phyloP scores from a whole-genome alignment of 2,329 filamentous ascomycete genomes.

The Xylariaceae sp. region DNA sequence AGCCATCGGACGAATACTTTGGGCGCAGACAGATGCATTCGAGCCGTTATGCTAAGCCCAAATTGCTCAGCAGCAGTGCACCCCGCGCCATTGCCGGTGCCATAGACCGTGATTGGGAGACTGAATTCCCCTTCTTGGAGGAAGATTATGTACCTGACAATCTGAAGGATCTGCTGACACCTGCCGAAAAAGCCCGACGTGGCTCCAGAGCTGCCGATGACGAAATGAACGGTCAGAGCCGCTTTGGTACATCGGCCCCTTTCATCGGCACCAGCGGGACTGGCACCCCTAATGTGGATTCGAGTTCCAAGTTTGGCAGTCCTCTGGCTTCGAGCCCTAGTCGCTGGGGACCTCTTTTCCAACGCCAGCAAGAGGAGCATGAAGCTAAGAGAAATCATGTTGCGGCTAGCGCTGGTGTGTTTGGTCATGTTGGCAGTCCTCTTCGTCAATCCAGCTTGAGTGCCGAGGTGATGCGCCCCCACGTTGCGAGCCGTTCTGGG shows the following conservation, averaged over 20 bases:
- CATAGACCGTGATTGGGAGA: constrained; percentile 62
- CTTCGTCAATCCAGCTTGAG: constrained; percentile 60
- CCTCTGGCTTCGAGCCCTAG: constrained; percentile 57
- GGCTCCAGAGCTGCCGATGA: constrained; percentile 57
- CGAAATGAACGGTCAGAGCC: constrained; percentile 36
- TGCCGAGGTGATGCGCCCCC: constrained; percentile 45
- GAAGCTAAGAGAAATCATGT: constrained; percentile 42
- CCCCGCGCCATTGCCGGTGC: constrained; percentile 60
- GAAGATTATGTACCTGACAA: constrained; percentile 82
- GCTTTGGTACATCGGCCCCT: constrained; percentile 33
- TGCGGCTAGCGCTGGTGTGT: constrained; percentile 45
- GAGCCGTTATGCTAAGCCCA: constrained; percentile 63
- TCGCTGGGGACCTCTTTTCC: constrained; percentile 58
- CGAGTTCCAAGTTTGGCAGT: constrained; percentile 56
- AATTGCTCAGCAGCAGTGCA: constrained; percentile 65
- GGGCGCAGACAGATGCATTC: constrained; percentile 69
- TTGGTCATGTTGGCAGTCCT: constrained; percentile 64
- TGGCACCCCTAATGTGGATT: constrained; percentile 38
- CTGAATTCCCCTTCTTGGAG: constrained; percentile 70
- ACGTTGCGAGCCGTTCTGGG: constrained; percentile 40
- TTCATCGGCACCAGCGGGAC: constrained; percentile 36
- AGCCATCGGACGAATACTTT: constrained; percentile 55
- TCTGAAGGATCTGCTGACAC: constrained; percentile 62
- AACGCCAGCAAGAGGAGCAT: constrained; percentile 58
- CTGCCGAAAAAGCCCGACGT: constrained; percentile 62